Conservation (phyloP, 1,284 basidiomycete genomes). For the Ustilago esculenta region DNA sequence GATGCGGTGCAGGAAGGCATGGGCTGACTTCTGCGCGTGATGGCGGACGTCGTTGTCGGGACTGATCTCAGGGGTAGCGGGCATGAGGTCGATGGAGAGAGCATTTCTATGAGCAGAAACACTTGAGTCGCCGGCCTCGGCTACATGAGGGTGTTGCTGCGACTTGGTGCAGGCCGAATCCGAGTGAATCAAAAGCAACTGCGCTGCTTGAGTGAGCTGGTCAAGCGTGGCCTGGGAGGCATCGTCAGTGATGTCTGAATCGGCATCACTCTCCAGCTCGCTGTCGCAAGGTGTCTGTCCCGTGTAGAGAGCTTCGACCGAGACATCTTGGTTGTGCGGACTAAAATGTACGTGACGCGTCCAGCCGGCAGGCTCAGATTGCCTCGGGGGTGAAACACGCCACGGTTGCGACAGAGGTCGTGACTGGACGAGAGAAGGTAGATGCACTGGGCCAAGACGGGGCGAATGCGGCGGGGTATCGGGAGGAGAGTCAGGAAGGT, state of each 20-base stretch:
- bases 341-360: not conserved
- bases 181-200: conserved; percentile 30
- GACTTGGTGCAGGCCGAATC: conserved; percentile 11
- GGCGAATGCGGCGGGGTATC: conserved; percentile 53
- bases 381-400: conserved; percentile 10
- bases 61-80: conserved; percentile 59
- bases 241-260: conserved; percentile 26
- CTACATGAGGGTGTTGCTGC: conserved; percentile 3
- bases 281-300: conserved; percentile 37
- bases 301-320: conserved; percentile 31
- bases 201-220: conserved; percentile 30
- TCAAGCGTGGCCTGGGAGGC: conserved; percentile 33
- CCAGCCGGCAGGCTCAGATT: conserved; percentile 1
- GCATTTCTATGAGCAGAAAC: conserved; percentile 16
- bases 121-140: conserved; percentile 9
- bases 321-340: conserved; percentile 1
- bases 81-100: conserved; percentile 38
- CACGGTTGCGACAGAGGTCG: conserved; percentile 10
- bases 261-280: conserved; percentile 28
- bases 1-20: conserved; percentile 50
- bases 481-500: conserved; percentile 50
- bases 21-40: conserved; percentile 50
- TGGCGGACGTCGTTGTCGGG: conserved; percentile 53
- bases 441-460: conserved; percentile 17
- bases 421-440: conserved; percentile 12